Evolutionary conservation across 768 basidiomycete species (phyloP).

Genomic region (Lactarius trivialis): DNA sequence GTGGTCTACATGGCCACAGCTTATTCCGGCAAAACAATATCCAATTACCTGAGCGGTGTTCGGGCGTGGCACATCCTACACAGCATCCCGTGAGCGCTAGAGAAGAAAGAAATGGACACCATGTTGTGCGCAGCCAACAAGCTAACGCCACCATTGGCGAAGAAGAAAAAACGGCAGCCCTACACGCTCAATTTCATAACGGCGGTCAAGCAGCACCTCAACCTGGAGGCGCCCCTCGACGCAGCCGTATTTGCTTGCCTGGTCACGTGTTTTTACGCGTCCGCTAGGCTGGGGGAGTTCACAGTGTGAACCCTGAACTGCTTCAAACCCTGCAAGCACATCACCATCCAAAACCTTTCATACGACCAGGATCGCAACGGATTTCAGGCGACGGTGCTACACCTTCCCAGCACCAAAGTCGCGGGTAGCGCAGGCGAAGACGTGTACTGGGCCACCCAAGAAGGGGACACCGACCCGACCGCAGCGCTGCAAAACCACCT

Average conservation of each 20-base stretch:
- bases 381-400: too few relatives aligned
- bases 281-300: too few relatives aligned
- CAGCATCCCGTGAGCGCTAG: constrained; percentile 29
- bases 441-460: too few relatives aligned
- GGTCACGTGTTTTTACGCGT: constrained; percentile 18
- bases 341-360: too few relatives aligned
- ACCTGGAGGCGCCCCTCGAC: constrained; percentile 29
- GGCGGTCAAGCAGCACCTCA: constrained; percentile 23
- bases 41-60: constrained; percentile 35
- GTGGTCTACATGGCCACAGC: constrained; percentile 26
- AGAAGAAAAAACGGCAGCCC: constrained; percentile 28
- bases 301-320: too few relatives aligned
- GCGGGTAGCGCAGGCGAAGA: too few relatives aligned
- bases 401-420: too few relatives aligned
- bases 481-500: too few relatives aligned
- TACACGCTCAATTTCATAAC: constrained; percentile 28
- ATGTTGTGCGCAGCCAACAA: constrained; percentile 29
- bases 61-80: constrained; percentile 45
- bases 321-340: too few relatives aligned
- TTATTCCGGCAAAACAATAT: constrained; percentile 30
- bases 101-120: constrained; percentile 26
- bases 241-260: constrained; percentile 35
- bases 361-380: too few relatives aligned
- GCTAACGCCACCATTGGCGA: constrained; percentile 30
- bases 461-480: too few relatives aligned